Percentiles rank a stretch among this genome's conserved stretches.
Conservation (phyloP, 768 basidiomycete species). For the Scleroderma citrinum region DNA sequence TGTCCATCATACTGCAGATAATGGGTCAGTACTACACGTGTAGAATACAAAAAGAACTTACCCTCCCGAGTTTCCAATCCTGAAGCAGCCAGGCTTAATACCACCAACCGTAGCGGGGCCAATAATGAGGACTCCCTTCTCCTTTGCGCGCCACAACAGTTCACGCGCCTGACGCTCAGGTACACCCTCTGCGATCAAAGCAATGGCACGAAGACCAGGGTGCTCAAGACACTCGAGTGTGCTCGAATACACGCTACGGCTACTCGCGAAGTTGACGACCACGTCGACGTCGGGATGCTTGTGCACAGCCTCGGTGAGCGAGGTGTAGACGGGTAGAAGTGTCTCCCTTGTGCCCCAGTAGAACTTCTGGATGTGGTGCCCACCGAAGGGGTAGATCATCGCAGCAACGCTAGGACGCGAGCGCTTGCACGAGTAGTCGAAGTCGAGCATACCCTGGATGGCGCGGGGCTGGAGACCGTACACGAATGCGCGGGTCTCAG, state of each 20-base stretch:
- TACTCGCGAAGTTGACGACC: slow-evolving; percentile 96
- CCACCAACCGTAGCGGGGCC: slow-evolving; percentile 99
- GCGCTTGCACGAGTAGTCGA: slow-evolving; percentile 97
- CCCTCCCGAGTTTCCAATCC: slow-evolving; percentile 99
- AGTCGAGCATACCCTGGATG: slow-evolving; percentile 98
- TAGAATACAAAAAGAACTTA: slow-evolving; percentile 30
- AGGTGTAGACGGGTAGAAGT: slow-evolving; percentile 94
- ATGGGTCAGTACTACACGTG: slow-evolving; percentile 7
- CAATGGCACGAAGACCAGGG: slow-evolving; percentile 48
- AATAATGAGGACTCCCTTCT: slow-evolving; percentile 85
- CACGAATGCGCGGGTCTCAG: slow-evolving; percentile 90
- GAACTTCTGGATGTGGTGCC: slow-evolving; percentile 99
- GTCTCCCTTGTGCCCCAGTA: slow-evolving; percentile 99
- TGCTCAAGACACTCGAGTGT: slow-evolving; percentile 84
- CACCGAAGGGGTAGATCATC: slow-evolving; percentile 99
- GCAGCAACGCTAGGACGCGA: slow-evolving; percentile 89
- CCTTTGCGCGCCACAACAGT: slow-evolving; percentile 82
- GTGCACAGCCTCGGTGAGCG: slow-evolving; percentile 80
- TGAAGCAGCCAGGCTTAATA: slow-evolving; percentile 99
- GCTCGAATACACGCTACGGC: slow-evolving; percentile 89
- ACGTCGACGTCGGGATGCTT: slow-evolving; percentile 98
- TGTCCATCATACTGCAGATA: slow-evolving; percentile 90
- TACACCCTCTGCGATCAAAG: slow-evolving; percentile 97
- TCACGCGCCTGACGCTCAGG: slow-evolving; percentile 97
- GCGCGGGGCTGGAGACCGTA: slow-evolving; percentile 99